Evolutionary conservation across 176 grass and related monocot species (phyloP).

Genomic region (Thinopyrum elongatum): DNA sequence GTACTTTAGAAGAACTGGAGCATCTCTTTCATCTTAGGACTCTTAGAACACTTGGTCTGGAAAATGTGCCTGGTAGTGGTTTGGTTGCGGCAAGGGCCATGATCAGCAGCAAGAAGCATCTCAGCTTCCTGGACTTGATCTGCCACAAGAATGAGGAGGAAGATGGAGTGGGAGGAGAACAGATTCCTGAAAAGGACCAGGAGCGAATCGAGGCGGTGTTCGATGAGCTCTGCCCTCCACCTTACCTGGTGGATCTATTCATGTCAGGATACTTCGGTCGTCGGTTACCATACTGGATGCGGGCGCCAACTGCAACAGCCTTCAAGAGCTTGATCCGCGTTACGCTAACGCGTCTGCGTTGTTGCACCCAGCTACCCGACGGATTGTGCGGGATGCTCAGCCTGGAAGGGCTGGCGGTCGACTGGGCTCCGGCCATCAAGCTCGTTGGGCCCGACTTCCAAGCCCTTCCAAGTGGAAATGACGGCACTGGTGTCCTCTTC

Average conservation of each 20-base stretch:
- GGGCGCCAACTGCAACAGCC: not conserved
- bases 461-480: not conserved
- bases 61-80: not conserved
- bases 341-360: not conserved
- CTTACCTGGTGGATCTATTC: not conserved
- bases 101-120: not conserved
- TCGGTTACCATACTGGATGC: constrained; percentile 18
- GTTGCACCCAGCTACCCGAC: constrained; percentile 6
- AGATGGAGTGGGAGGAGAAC: not conserved
- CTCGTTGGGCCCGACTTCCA: not conserved
- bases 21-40: not conserved
- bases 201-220: constrained; percentile 10
- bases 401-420: not conserved
- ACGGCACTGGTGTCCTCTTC: not conserved
- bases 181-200: not conserved
- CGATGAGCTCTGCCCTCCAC: constrained; percentile 20
- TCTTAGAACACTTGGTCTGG: not conserved
- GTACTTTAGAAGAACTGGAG: not conserved
- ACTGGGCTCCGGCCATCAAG: not conserved
- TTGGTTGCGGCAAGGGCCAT: not conserved
- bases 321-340: not conserved
- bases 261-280: constrained; percentile 21
- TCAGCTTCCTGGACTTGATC: not conserved
- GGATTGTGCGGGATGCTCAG: not conserved
- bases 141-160: not conserved